phyloP scores from a whole-genome alignment of 2,329 filamentous ascomycete species.

The Arthroderma sp. region DNA sequence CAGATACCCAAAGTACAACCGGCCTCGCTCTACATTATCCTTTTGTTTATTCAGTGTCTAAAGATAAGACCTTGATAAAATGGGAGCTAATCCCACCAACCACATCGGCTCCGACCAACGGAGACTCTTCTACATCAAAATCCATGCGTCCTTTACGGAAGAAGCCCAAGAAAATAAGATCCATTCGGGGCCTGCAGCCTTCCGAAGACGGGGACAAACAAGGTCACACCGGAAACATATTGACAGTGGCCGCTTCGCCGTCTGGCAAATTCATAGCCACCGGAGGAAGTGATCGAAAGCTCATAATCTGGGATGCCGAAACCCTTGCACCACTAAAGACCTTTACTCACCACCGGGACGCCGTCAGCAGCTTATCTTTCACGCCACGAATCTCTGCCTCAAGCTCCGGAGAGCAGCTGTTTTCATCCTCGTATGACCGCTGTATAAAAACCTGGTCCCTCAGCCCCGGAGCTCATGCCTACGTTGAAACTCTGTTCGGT shows the following conservation, averaged over 20 bases:
- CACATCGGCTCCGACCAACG: slow-evolving; percentile 38
- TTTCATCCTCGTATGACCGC: slow-evolving; percentile 78
- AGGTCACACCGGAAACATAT: slow-evolving; percentile 67
- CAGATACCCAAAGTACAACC: slow-evolving; percentile 65
- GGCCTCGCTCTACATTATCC: slow-evolving; percentile 66
- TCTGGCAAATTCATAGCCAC: slow-evolving; percentile 87
- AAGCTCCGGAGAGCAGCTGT: slow-evolving; percentile 63
- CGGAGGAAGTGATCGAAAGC: slow-evolving; percentile 67
- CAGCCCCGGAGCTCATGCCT: slow-evolving; percentile 63
- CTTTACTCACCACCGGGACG: slow-evolving; percentile 83
- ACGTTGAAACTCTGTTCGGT: slow-evolving; percentile 89
- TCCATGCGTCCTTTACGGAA: slow-evolving; percentile 31
- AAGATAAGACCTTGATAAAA: slow-evolving; percentile 73
- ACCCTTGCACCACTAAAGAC: slow-evolving; percentile 66
- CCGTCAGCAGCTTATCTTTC: slow-evolving; percentile 74
- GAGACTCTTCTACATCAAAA: slow-evolving; percentile 52
- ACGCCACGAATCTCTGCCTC: slow-evolving; percentile 53
- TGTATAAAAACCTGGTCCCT: slow-evolving; percentile 94
- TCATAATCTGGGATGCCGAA: slow-evolving; percentile 79
- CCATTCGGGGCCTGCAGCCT: slow-evolving; percentile 36
- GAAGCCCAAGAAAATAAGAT: slow-evolving; percentile 33
- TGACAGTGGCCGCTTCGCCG: slow-evolving; percentile 72
- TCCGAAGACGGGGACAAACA: slow-evolving; percentile 37
- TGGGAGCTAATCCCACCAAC: slow-evolving; percentile 59
- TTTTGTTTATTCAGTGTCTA: slow-evolving; percentile 77